Conservation (phyloP, 2,329 filamentous ascomycete genomes). For the Monosporascus sp. region DNA sequence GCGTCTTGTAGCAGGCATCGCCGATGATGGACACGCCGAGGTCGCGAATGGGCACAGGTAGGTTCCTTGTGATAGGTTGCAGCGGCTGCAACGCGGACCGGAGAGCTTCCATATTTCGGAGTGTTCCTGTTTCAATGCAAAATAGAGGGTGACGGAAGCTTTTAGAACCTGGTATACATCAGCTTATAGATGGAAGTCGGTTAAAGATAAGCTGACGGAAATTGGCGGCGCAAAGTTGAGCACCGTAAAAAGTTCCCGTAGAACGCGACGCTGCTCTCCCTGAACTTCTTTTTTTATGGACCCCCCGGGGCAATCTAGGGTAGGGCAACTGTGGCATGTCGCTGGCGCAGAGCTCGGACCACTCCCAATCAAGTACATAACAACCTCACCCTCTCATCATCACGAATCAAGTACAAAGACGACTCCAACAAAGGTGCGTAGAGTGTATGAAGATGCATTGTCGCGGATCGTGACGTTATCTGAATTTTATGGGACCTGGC, state of each 20-base stretch:
- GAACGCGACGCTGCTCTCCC: neutral
- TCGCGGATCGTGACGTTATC: too few species aligned
- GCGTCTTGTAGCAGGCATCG: slow-evolving; percentile 73
- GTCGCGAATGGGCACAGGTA: slow-evolving; percentile 70
- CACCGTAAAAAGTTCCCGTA: neutral
- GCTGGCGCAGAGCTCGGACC: neutral
- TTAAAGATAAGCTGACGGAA: neutral
- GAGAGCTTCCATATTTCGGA: slow-evolving; percentile 51
- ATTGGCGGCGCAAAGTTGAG: neutral
- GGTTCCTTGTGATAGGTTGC: slow-evolving; percentile 63
- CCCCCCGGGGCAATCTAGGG: neutral
- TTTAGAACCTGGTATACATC: neutral
- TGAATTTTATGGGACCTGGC: too few species aligned
- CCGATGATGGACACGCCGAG: slow-evolving; percentile 76
- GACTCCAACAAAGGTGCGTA: neutral
- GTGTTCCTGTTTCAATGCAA: neutral
- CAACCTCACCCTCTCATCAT: neutral
- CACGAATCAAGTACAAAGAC: neutral
- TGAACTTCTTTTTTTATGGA: neutral
- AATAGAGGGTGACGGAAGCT: neutral
- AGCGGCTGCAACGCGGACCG: slow-evolving; percentile 56
- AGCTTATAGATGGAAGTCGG: neutral
- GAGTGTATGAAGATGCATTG: neutral
- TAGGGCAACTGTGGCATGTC: neutral
- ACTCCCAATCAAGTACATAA: neutral